These are phyloP conservation scores for Albugo laibachii DNA, from an alignment of 352 stramenopile species.

Conservation along the genomic window DNA sequence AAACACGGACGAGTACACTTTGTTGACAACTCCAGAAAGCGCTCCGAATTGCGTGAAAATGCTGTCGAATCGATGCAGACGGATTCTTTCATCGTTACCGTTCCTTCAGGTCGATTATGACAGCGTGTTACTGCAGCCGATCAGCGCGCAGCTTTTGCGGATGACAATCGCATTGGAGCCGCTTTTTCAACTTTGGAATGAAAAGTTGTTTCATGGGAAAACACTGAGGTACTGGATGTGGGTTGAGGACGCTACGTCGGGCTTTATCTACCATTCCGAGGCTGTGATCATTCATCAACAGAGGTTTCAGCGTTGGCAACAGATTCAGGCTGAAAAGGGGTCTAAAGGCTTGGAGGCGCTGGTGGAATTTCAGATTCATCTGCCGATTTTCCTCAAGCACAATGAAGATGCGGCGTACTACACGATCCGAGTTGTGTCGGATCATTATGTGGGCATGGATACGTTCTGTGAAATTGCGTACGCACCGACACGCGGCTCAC, in stretches of 20 bases:
- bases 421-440: conserved; percentile 87
- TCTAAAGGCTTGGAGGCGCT: conserved; percentile 20
- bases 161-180: conserved; percentile 66
- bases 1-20: conserved; percentile 44
- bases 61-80: conserved; percentile 6
- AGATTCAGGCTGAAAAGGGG: conserved; percentile 16
- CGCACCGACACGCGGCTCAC: conserved; percentile 20
- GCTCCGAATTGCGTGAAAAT: conserved; percentile 43
- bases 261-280: conserved; percentile 89
- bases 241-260: conserved; percentile 89
- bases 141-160: conserved; percentile 89
- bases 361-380: conserved; percentile 86
- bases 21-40: conserved; percentile 20
- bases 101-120: conserved; percentile 30
- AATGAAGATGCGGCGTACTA: conserved; percentile 79
- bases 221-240: conserved; percentile 89
- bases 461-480: conserved; percentile 60
- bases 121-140: conserved; percentile 80
- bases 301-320: conserved; percentile 41
- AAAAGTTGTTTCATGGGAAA: conserved; percentile 29
- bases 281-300: conserved; percentile 74
- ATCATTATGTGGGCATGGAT: conserved; percentile 94
- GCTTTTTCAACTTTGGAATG: conserved; percentile 54
- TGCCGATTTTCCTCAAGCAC: conserved; percentile 84
- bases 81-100: conserved; percentile 6